phyloP scores from a whole-genome alignment of 345 rosid species.

The Eucalyptus regnans region DNA sequence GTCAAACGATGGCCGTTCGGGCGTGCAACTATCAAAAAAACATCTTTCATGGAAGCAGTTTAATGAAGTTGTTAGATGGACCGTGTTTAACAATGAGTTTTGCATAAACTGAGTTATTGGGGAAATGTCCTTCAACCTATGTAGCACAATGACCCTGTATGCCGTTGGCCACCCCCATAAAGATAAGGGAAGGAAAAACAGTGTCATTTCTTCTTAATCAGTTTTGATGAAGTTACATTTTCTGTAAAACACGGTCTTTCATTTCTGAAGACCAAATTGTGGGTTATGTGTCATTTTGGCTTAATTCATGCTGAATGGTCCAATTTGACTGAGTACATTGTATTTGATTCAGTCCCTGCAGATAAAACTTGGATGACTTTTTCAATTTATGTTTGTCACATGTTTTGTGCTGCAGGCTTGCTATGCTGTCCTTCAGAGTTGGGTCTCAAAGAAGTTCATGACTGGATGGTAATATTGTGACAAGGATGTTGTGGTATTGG shows the following conservation, averaged over 20 bases:
- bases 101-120: background rate
- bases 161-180: background rate
- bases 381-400: background rate
- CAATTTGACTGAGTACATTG: background rate
- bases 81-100: background rate
- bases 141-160: background rate
- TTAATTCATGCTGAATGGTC: background rate
- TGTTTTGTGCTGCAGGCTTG: slow-evolving; percentile 45
- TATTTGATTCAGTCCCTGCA: background rate
- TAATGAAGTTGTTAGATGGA: background rate
- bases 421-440: slow-evolving; percentile 74
- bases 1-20: too few relatives aligned
- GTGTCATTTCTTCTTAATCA: background rate
- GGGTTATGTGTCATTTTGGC: background rate
- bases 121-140: background rate
- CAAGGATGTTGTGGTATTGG: background rate
- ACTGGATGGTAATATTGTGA: slow-evolving; percentile 54
- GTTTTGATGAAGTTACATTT: background rate
- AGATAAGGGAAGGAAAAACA: background rate
- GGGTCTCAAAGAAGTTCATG: slow-evolving; percentile 91
- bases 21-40: background rate
- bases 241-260: background rate
- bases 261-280: background rate
- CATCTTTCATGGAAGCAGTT: background rate
- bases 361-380: background rate